Conservation (phyloP, 1,284 basidiomycete genomes). For the Marasmius fiardii region DNA sequence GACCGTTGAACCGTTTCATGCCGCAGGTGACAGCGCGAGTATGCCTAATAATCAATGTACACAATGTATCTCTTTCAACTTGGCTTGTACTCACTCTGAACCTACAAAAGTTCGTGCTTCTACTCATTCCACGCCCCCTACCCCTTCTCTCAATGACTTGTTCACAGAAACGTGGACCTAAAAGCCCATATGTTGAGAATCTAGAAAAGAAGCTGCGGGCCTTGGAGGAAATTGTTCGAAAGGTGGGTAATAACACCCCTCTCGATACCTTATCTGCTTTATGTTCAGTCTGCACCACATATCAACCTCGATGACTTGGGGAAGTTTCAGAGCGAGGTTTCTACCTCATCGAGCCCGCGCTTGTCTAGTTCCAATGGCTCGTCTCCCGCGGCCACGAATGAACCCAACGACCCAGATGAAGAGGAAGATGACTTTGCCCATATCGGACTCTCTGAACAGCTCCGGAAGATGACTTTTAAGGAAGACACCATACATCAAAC, state of each 20-base stretch:
- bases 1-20: background rate
- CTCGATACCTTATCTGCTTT: constrained; percentile 10
- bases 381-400: background rate
- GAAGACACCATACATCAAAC: constrained; percentile 32
- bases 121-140: background rate
- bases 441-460: constrained; percentile 30
- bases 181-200: constrained; percentile 33
- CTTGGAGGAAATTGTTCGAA: constrained; percentile 51
- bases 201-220: constrained; percentile 42
- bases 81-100: constrained; percentile 63
- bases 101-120: constrained; percentile 43
- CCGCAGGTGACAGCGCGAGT: constrained; percentile 46
- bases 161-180: constrained; percentile 61
- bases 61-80: constrained; percentile 62
- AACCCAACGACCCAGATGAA: constrained; percentile 1
- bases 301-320: constrained; percentile 5
- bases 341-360: background rate
- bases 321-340: background rate
- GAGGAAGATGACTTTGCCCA: constrained; percentile 22
- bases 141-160: background rate
- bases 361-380: constrained; percentile 1
- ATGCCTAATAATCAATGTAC: constrained; percentile 60
- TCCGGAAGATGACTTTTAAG: constrained; percentile 31
- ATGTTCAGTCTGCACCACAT: background rate
- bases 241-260: constrained; percentile 27